Evolutionary conservation across 225 moss, liverwort and hornwort species (phyloP), one percentile per base, ranked within the genome.

Genomic region (Climacium dendroides): DNA sequence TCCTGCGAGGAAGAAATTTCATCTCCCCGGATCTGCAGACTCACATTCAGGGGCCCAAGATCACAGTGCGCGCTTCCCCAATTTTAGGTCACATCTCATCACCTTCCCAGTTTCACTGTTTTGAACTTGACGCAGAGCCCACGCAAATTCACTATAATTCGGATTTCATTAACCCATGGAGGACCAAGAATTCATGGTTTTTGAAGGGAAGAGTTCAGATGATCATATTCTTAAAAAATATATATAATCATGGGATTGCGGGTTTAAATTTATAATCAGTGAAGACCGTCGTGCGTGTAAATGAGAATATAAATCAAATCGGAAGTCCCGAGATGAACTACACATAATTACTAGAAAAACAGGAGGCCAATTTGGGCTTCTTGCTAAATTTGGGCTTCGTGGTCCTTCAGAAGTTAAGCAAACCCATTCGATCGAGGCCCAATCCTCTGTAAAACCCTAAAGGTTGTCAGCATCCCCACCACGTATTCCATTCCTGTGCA

Each of bases 41-140:
- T n/a, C 92, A 86, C 72, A 90, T 94, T 66, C 89, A 86, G 10
- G 94, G 92, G 29, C 89, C 92, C 37, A 92, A 90, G 83, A 94
- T 92, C 86, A 87, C 89, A 19, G 90, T 94, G 91, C 94, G 92
- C 72, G 94, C 92, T 87, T 80, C 89, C 53, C 94, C 91, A 26
- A 67, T 90, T 71, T 81, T 84, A 92, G 94, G 94, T 94, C 74
- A 61, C 58, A 83, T 84, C 39, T 67, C 84, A 57, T 37, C 74
- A 43, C n/a, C 80, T 81, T 63, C 48, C 6, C 41, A 64, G 43
- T 83, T 67, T 70, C 30, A 29, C 37, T 26, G 32, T 72, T 61
- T 23, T 54, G 28, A 79, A 57, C 14, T 43, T 59, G 18, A n/a
- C n/a, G 25, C 59, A 35, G 6, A 71, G 26, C 47, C 17, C 47